Percentiles rank a stretch among this genome's conserved stretches.
These are phyloP conservation scores for Leptographium radiaticola DNA, from an alignment of 2,329 filamentous ascomycete species.

Conservation along the genomic window DNA sequence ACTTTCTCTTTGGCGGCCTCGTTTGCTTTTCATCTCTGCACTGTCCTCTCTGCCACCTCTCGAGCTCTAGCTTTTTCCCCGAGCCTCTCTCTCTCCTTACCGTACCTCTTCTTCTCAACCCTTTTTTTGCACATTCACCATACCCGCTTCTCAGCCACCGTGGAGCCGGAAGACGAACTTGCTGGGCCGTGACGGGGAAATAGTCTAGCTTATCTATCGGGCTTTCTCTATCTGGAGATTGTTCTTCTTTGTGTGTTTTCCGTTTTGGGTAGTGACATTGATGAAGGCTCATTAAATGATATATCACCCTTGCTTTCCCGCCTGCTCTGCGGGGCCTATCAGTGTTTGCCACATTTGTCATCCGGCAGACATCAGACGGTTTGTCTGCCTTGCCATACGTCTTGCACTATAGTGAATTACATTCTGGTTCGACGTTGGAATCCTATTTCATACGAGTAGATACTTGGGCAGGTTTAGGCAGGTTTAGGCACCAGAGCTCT, in stretches of 20 bases:
- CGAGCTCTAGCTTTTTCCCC: not conserved
- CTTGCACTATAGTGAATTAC: too few relatives aligned
- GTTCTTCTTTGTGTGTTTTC: not conserved
- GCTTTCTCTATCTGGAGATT: not conserved
- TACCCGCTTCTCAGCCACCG: not conserved
- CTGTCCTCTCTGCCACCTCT: not conserved
- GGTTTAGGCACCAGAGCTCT: not conserved
- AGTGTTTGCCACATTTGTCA: too few relatives aligned
- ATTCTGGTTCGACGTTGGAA: too few relatives aligned
- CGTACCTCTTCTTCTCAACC: not conserved
- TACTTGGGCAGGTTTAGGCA: not conserved
- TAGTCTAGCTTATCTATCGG: not conserved
- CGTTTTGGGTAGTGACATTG: not conserved
- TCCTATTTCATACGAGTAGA: too few relatives aligned
- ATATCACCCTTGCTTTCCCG: not conserved
- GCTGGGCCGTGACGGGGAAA: slow-evolving; percentile 2
- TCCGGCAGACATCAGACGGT: too few relatives aligned
- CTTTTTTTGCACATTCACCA: not conserved
- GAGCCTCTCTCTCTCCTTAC: not conserved
- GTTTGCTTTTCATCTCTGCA: not conserved
- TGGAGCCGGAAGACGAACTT: slow-evolving; percentile 2
- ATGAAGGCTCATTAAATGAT: not conserved
- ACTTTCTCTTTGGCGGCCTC: not conserved
- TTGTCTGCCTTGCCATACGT: too few relatives aligned
- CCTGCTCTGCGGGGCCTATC: not conserved